phyloP scores from a whole-genome alignment of 106 monocot genomes.

The Vanilla planifolia region DNA sequence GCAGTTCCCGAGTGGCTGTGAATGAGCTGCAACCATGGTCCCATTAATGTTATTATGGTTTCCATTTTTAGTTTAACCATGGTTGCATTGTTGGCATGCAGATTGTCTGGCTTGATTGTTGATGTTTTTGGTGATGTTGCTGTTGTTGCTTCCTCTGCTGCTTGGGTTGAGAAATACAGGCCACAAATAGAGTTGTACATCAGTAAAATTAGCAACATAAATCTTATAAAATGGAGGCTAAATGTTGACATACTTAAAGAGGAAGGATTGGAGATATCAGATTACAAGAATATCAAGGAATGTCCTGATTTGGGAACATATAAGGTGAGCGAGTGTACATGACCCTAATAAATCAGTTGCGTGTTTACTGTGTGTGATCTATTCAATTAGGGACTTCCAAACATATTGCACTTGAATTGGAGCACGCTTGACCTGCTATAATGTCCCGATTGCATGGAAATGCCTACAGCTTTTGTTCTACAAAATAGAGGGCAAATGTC shows the following conservation, averaged over 20 bases:
- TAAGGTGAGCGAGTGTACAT: slow-evolving; percentile 43
- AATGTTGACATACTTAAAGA: slow-evolving; percentile 87
- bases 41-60: neutral
- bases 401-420: too few species aligned
- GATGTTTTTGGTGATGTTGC: slow-evolving; percentile 87
- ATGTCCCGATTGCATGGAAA: too few species aligned
- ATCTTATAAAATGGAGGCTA: slow-evolving; percentile 75
- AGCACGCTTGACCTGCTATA: too few species aligned
- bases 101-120: slow-evolving; percentile 86
- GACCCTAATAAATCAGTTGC: neutral
- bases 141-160: slow-evolving; percentile 93
- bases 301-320: slow-evolving; percentile 29
- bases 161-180: slow-evolving; percentile 98
- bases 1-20: neutral
- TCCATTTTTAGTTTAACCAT: slow-evolving; percentile 1
- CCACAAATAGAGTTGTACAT: slow-evolving; percentile 52
- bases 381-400: too few species aligned
- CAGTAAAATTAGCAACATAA: slow-evolving; percentile 34
- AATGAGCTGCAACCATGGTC: slow-evolving; percentile 1
- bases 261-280: slow-evolving; percentile 68
- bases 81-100: slow-evolving; percentile 20
- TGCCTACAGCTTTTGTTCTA: too few species aligned
- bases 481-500: too few species aligned
- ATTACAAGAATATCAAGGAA: slow-evolving; percentile 19
- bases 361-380: neutral